Percentiles rank a stretch among this genome's conserved stretches.
phyloP scores from a whole-genome alignment of 176 grass and related monocot species.

The Cenchrus fungigraminus region DNA sequence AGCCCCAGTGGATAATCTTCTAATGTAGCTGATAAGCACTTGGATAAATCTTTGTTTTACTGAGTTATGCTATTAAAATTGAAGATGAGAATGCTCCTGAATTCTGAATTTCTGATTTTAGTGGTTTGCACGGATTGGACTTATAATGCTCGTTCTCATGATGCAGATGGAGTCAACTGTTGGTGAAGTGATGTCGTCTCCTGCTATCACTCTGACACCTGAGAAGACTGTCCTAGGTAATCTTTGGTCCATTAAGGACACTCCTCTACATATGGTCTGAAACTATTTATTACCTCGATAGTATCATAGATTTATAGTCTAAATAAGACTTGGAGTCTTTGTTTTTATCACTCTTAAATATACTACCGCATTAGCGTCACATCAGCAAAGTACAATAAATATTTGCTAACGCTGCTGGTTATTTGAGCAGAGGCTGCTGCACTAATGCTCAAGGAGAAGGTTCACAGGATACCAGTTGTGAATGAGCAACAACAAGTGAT shows the following conservation, averaged over 20 bases:
- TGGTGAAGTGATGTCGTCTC: constrained; percentile 78
- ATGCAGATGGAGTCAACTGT: constrained; percentile 71
- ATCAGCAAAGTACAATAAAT: neutral
- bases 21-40: no score
- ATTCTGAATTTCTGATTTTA: no score
- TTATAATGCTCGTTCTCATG: constrained; percentile 19
- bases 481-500: constrained; percentile 66
- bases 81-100: no score
- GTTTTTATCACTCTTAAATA: no score
- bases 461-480: constrained; percentile 80
- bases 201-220: constrained; percentile 68
- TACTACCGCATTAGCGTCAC: no score
- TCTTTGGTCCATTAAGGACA: neutral
- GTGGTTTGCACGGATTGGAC: neutral
- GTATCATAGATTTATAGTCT: no score
- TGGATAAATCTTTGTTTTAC: no score
- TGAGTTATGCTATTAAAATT: no score
- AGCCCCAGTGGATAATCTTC: no score
- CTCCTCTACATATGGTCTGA: no score
- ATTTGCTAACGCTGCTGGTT: neutral
- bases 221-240: constrained; percentile 81
- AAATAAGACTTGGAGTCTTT: no score
- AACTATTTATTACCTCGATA: no score
- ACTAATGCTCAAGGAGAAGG: constrained; percentile 83
- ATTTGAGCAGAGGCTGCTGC: constrained; percentile 71